Base-by-base conservation (phyloP, 108 stramenopile species). In the Asterionellopsis glacialis region DNA sequence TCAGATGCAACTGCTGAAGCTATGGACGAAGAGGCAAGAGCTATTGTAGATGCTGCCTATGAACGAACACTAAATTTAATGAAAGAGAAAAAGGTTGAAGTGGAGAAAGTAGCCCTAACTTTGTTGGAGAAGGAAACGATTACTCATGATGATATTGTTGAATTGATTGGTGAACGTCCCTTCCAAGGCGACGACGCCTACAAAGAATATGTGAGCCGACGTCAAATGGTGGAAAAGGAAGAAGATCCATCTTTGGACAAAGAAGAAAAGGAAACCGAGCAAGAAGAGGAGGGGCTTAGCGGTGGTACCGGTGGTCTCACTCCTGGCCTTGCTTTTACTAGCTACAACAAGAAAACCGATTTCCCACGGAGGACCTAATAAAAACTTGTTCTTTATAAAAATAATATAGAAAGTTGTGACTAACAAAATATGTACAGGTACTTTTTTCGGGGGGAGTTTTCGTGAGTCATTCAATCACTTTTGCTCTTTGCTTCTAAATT, bases 91-190 rank as follows among this genome's bases (percentile, higher is more conserved):
- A 95, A 97, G 59, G 72, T 76, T 22, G 80, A 94, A 57, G 87
- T 98, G 4, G 81, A 80, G 59, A 70, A 81, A 19, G 74, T 98
- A 16, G 96, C 98, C 0, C 66, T 92, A 55, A 53, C 90, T 43
- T 73, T 98, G 9, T 65, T 97, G 55, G 91, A 95, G 60, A 93
- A 96, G 73, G 98, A 99, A 76, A 99, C 98, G 9, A 95, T 99
- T 56, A 96, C 86, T 45, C 96, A 98, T 64, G 95, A 97, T 55
- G 96, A 98, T 77, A 83, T 99, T 21, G 74, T 89, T 23, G 82
- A 91, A 11, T 55, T 88, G 26, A 81, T 99, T 63, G 98, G 98
- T 38, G 68, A 78, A 12, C 90, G 98, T 15, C 96, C 96, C 15
- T 99, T 93, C 78, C 64, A 54, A 45, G 82, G 89, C 39, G 72